Base-by-base conservation (phyloP, 2,329 filamentous ascomycete species). In the Drechslerella coelobrocha region DNA sequence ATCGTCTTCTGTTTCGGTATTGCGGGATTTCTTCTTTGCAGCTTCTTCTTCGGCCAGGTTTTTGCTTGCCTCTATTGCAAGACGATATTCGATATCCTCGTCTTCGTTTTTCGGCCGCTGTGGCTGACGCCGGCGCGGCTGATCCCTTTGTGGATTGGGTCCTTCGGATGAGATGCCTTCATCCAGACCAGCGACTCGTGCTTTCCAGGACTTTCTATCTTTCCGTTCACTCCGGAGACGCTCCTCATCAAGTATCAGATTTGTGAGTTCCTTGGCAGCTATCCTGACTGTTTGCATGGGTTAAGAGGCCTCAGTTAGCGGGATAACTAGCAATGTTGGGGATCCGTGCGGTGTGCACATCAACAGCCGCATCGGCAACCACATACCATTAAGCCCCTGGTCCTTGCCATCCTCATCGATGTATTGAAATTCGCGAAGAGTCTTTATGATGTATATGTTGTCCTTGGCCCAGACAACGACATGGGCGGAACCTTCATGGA, bases 381-480 rank as follows among this genome's bases (percentile, higher is more conserved):
- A 56, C 87, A 75, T 82, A 97, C 94, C 93, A 81, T 97, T 97
- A 77, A 96, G 91, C 61, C 94, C 94, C 53, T 99, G 94, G 78
- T 99, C 94, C 73, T 89, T 86, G 51, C 92, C 91, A 73, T 99
- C 94, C 77, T 99, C 94, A 75, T 99, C 94, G 56, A 96, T 86
- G 79, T 97, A 96, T 78, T 94, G 90, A 77, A 99, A 99, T 80
- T 99, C 94, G 78, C 94, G 89, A 79, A 99, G 81, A 27, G 94
- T 99, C 83, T 97, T 97, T 83, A 99, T 96, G 80, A 99, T 94
- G 81, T 96, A 99, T 74, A 97, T 88, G 79, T 96, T 97, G 82
- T 97, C 95, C 77, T 92, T 89, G 73, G 92, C 92, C 94, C 94
- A 99, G 2, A 93, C 97, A 54, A 99, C 94, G 31, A 97, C 91